Conservation (phyloP, 495 filamentous ascomycete genomes). For the Penicillium arizonense region DNA sequence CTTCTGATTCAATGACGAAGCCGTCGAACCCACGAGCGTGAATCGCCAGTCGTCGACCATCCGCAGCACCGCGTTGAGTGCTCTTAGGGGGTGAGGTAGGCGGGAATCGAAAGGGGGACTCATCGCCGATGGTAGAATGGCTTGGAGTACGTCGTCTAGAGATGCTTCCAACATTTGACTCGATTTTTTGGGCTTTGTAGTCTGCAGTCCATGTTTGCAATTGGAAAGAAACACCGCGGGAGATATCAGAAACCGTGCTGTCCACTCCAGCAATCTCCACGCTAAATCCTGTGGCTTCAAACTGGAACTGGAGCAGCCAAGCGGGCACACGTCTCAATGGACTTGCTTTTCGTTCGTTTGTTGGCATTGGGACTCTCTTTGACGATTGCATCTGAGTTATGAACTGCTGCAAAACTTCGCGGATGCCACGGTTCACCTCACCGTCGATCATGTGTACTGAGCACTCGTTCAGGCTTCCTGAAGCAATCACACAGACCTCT, state of each 20-base stretch:
- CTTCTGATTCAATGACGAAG: conserved; percentile 82
- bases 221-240: conserved; percentile 79
- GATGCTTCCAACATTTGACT: conserved; percentile 58
- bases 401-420: conserved; percentile 84
- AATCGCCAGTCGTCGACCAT: conserved; percentile 79
- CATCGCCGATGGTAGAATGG: conserved; percentile 51
- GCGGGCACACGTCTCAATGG: conserved; percentile 73
- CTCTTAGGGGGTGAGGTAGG: conserved; percentile 62
- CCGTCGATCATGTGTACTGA: conserved; percentile 85
- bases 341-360: conserved; percentile 54
- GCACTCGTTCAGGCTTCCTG: conserved; percentile 80
- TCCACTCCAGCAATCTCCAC: conserved; percentile 91
- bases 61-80: conserved; percentile 58
- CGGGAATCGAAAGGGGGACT: conserved; percentile 52
- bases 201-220: conserved; percentile 89
- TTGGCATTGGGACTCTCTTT: conserved; percentile 52
- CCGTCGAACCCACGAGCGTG: conserved; percentile 81
- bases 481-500: conserved; percentile 77
- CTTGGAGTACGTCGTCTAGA: conserved; percentile 55
- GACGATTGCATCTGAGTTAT: conserved; percentile 61
- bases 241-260: conserved; percentile 69
- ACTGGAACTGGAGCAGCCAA: conserved; percentile 80
- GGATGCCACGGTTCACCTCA: conserved; percentile 88
- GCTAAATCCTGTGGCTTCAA: conserved; percentile 86
- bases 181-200: conserved; percentile 78